Conservation (phyloP, 192 early-diverging fungal genomes). For the Umbelopsis sp. region DNA sequence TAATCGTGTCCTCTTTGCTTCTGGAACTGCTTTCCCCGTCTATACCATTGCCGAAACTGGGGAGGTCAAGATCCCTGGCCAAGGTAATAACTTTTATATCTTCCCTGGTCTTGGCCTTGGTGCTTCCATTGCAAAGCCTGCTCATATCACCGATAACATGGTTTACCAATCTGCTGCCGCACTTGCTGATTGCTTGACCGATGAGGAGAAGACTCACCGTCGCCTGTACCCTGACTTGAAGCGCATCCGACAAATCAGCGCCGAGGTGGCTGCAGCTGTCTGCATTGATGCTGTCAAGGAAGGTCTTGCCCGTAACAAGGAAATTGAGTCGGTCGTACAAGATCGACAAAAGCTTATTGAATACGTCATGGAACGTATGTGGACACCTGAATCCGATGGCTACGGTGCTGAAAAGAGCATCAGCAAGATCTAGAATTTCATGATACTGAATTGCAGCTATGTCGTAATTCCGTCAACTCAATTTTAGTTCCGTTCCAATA, state of each 20-base stretch:
- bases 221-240: constrained; percentile 85
- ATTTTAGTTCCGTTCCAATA: no score
- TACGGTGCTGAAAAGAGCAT: constrained; percentile 23
- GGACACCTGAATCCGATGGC: constrained; percentile 29
- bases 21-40: constrained; percentile 93
- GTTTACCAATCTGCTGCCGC: constrained; percentile 80
- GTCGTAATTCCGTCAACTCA: no score
- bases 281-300: constrained; percentile 40
- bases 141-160: constrained; percentile 77
- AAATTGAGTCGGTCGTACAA: not conserved
- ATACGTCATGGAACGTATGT: constrained; percentile 32
- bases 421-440: not conserved
- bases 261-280: constrained; percentile 83
- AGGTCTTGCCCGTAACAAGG: constrained; percentile 13
- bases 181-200: constrained; percentile 74
- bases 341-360: constrained; percentile 19
- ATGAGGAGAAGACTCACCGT: constrained; percentile 66
- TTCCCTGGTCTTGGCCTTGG: constrained; percentile 96
- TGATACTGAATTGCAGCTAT: not conserved
- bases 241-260: constrained; percentile 86
- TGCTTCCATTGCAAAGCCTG: constrained; percentile 72
- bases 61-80: constrained; percentile 66
- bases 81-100: constrained; percentile 97
- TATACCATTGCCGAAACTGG: constrained; percentile 67
- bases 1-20: constrained; percentile 92